A percentile compares a stretch with the other conserved stretches of the same genome.
Evolutionary conservation across 805 yeast genomes (phyloP).

Genomic region (Suhomyces emberorum): DNA sequence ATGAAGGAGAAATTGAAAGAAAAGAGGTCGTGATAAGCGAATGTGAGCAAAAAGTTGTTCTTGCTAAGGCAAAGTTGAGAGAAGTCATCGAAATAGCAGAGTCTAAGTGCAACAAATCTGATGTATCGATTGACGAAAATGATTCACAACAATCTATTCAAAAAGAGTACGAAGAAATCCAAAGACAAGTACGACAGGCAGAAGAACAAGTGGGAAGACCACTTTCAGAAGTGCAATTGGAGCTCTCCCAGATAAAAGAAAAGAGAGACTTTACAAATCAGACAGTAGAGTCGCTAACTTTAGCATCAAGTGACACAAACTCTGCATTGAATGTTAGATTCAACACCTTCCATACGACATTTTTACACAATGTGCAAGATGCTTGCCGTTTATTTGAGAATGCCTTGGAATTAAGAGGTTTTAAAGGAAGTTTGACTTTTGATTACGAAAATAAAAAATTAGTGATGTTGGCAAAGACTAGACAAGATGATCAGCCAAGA

Average conservation of each 20-base stretch:
- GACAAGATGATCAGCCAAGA: conserved; percentile 55
- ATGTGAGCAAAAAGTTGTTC: conserved; percentile 10
- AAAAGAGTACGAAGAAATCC: conserved; percentile 45
- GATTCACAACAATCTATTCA: conserved; percentile 49
- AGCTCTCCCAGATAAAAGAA: conserved; percentile 43
- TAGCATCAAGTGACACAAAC: conserved; percentile 22
- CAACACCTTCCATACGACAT: conserved; percentile 31
- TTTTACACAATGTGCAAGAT: conserved; percentile 26
- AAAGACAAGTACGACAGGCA: conserved; percentile 46
- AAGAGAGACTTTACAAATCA: conserved; percentile 41
- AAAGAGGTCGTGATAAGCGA: conserved; percentile 8
- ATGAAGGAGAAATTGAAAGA: conserved; percentile 11
- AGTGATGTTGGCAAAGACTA: conserved; percentile 59
- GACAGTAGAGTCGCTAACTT: conserved; percentile 34
- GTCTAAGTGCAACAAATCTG: conserved; percentile 46
- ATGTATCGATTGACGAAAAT: conserved; percentile 36
- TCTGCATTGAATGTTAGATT: conserved; percentile 32
- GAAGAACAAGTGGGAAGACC: conserved; percentile 54
- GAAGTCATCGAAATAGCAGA: conserved; percentile 26
- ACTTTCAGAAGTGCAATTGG: conserved; percentile 51
- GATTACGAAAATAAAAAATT: conserved; percentile 51
- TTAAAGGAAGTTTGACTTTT: conserved; percentile 68
- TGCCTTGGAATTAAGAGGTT: conserved; percentile 64
- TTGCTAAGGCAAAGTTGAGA: conserved; percentile 8
- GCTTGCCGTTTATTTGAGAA: conserved; percentile 48